These are phyloP conservation scores for Angomonas deanei DNA, from an alignment of 208 protist species.

Conservation along the genomic window DNA sequence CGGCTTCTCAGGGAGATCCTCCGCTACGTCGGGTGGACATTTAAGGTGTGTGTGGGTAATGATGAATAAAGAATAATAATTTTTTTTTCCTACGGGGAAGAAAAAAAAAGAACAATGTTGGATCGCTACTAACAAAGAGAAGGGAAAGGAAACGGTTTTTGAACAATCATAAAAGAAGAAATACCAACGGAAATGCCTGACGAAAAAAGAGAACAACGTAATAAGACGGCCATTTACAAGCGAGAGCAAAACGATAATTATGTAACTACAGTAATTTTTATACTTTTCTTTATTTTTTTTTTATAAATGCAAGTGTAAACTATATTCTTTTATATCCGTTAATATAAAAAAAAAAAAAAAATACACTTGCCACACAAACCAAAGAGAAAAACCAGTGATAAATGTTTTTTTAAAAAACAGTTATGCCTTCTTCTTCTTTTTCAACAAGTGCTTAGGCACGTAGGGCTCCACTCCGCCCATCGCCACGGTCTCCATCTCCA, in stretches of 20 bases:
- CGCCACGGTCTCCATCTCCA: constrained; percentile 68
- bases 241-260: constrained; percentile 4
- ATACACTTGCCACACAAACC: background rate
- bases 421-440: constrained; percentile 73
- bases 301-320: background rate
- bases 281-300: background rate
- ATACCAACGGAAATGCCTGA: constrained; percentile 5
- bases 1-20: background rate
- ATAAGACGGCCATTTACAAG: background rate
- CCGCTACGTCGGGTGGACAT: background rate
- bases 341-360: background rate
- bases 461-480: constrained; percentile 79
- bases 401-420: no score
- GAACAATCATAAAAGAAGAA: constrained; percentile 8
- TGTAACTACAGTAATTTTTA: background rate
- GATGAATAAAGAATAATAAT: background rate
- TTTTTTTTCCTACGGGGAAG: no score
- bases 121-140: constrained; percentile 4
- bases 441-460: constrained; percentile 60
- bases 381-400: constrained; percentile 1
- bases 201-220: constrained; percentile 1
- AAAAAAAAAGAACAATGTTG: constrained; percentile 10
- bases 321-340: background rate
- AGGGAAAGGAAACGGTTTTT: constrained; percentile 9
- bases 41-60: no score